Base-by-base conservation (phyloP, 139 green algal genomes). In the Limnomonas spitsbergensis region DNA sequence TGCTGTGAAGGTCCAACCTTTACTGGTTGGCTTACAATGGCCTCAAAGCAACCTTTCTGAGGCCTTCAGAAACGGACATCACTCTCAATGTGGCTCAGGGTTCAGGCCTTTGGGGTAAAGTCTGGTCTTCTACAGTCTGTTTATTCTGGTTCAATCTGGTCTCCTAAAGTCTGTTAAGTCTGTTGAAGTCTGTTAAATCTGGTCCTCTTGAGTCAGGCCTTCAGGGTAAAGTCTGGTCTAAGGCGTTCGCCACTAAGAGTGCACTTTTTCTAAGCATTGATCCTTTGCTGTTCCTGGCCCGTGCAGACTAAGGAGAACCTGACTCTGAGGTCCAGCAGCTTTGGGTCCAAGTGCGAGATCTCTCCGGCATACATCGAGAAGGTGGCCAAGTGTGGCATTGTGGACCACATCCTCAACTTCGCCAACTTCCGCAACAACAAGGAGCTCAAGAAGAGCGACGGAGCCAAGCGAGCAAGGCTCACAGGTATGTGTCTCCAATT, bases 371-470 rank as follows among this genome's bases (percentile, higher is more conserved):
- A 97, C 39, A 77, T 98, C n/a, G 97, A 99, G 79, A 96, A 97
- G 76, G 78, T 97, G 38, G 84, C 84, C 71, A 93, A 90, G 86
- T 89, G 81, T 32, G 93, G 92, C 20, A 80, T 99, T 14, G 85
- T 94, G 53, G 96, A 99, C 67, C 87, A 81, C 69, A 90, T 99
- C 53, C 82, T 98, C 38, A 90, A 84, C 2, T 98, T 94, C 68
- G 94, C 95, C 1, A 92, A 85, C 29, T 96, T 96, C 90, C 98
- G 97, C 86, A 89, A 93, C 77, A 87, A 92, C 78, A 98, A 98
- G 83, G 90, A 97, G 67, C 84, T 99, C 37, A 98, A 98, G 86
- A 99, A 98, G 91, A 91, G 84, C 27, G 96, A 99, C 75, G 96
- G 96, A 29, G 86, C 89, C 79, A 99, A 99, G 87, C 83, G 89